Conservation (phyloP, 2,329 filamentous ascomycete genomes). For the Diaporthe ampelina region DNA sequence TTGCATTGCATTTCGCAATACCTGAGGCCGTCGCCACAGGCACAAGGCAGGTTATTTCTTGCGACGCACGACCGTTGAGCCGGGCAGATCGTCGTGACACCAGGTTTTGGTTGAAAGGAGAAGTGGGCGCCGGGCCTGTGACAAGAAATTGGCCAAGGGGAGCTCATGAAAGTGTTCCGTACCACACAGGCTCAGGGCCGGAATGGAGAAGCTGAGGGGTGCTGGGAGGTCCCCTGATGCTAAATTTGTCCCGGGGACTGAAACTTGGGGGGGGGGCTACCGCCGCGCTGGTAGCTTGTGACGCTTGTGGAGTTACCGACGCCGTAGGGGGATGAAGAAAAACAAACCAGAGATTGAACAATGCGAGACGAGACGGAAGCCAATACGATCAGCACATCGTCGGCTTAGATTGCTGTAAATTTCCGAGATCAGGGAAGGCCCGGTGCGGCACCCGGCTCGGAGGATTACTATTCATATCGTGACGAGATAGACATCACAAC, state of each 20-base stretch:
- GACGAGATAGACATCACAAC: neutral
- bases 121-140: neutral
- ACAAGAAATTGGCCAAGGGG: neutral
- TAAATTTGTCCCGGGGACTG: neutral
- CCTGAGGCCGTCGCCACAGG: conserved; percentile 19
- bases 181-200: neutral
- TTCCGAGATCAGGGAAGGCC: neutral
- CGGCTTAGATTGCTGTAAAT: neutral
- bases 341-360: conserved; percentile 14
- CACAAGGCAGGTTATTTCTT: conserved; percentile 30
- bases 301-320: neutral
- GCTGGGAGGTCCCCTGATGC: conserved; percentile 27
- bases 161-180: conserved; percentile 1
- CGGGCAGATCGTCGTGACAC: neutral
- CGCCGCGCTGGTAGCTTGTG: neutral
- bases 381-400: neutral
- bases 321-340: neutral
- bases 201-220: conserved; percentile 5
- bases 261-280: conserved; percentile 11
- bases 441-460: conserved; percentile 18
- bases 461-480: conserved; percentile 16
- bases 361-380: neutral
- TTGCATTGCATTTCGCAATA: conserved; percentile 16
- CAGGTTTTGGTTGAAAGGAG: neutral
- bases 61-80: conserved; percentile 5